Percentiles rank a stretch among this genome's conserved stretches.
These are phyloP conservation scores for Niebla homalea DNA, from an alignment of 495 filamentous ascomycete genomes.

Conservation along the genomic window DNA sequence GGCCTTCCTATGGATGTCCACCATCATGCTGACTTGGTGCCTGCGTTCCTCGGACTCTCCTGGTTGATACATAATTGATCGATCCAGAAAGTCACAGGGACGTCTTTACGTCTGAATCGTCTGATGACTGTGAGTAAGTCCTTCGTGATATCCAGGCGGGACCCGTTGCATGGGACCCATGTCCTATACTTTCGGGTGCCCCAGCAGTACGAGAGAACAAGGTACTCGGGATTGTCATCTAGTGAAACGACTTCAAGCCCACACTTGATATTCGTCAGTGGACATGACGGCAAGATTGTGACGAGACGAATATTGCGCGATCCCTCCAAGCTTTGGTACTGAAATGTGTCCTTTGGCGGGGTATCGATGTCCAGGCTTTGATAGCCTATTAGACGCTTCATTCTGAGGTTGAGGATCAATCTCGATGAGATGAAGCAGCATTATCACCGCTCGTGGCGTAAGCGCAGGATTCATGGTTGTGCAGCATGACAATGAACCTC, in stretches of 20 bases:
- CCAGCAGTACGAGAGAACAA: slow-evolving; percentile 6
- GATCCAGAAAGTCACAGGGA: background rate
- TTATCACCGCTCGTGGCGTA: too few relatives aligned
- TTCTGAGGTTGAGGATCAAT: too few relatives aligned
- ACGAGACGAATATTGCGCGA: too few relatives aligned
- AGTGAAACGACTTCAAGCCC: background rate
- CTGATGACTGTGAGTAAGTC: slow-evolving; percentile 1
- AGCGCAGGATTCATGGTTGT: too few relatives aligned
- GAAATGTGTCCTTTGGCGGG: too few relatives aligned
- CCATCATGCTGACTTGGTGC: background rate
- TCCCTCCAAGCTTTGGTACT: too few relatives aligned
- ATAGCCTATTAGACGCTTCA: too few relatives aligned
- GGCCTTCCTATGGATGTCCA: background rate
- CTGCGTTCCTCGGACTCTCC: background rate
- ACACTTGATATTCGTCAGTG: too few relatives aligned
- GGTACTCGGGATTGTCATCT: background rate
- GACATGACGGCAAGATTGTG: too few relatives aligned
- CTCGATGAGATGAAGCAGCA: too few relatives aligned
- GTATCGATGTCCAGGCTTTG: too few relatives aligned
- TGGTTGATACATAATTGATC: slow-evolving; percentile 4
- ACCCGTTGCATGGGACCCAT: slow-evolving; percentile 6
- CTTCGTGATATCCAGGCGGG: background rate
- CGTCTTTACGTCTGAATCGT: background rate
- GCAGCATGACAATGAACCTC: too few relatives aligned
- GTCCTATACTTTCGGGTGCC: slow-evolving; percentile 11